Conservation (phyloP, 495 filamentous ascomycete genomes). For the Terfezia boudieri region DNA sequence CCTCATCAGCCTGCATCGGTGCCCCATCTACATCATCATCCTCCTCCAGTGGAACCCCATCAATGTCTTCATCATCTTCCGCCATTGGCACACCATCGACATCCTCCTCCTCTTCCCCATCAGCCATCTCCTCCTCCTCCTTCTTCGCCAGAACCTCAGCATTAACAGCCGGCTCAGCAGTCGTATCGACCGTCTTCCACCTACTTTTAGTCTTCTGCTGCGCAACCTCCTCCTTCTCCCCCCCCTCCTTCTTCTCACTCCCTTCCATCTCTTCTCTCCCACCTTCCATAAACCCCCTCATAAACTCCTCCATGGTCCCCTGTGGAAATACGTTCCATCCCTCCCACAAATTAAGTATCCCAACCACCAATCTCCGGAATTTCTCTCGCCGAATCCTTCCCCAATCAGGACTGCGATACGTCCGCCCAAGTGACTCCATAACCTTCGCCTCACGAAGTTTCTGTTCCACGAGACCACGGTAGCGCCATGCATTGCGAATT, state of each 20-base stretch:
- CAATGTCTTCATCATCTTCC: slow-evolving; percentile 23
- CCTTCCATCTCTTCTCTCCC: slow-evolving; percentile 16
- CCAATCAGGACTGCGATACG: slow-evolving; percentile 60
- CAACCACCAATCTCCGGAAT: slow-evolving; percentile 62
- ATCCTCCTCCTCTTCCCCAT: slow-evolving; percentile 29
- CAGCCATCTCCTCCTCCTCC: slow-evolving; percentile 21
- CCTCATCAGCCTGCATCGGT: slow-evolving; percentile 25
- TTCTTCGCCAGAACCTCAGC: slow-evolving; percentile 18
- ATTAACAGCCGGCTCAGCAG: slow-evolving; percentile 15
- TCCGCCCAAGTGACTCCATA: slow-evolving; percentile 59
- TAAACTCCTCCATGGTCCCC: neutral
- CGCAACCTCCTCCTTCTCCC: slow-evolving; percentile 19
- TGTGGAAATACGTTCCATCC: slow-evolving; percentile 17
- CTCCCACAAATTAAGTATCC: slow-evolving; percentile 64
- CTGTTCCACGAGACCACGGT: slow-evolving; percentile 63
- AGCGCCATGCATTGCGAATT: slow-evolving; percentile 76
- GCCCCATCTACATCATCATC: slow-evolving; percentile 26
- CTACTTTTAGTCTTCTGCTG: slow-evolving; percentile 36
- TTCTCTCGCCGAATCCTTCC: slow-evolving; percentile 69
- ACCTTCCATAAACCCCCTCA: slow-evolving; percentile 17
- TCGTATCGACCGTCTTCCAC: slow-evolving; percentile 49
- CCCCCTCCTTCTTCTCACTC: slow-evolving; percentile 9
- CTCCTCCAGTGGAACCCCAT: slow-evolving; percentile 16
- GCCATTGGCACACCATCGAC: slow-evolving; percentile 33
- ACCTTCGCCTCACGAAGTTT: slow-evolving; percentile 44